Percentiles rank a stretch among this genome's conserved stretches.
Evolutionary conservation across 2,329 filamentous ascomycete species (phyloP).

Genomic region (Huntiella moniliformis): DNA sequence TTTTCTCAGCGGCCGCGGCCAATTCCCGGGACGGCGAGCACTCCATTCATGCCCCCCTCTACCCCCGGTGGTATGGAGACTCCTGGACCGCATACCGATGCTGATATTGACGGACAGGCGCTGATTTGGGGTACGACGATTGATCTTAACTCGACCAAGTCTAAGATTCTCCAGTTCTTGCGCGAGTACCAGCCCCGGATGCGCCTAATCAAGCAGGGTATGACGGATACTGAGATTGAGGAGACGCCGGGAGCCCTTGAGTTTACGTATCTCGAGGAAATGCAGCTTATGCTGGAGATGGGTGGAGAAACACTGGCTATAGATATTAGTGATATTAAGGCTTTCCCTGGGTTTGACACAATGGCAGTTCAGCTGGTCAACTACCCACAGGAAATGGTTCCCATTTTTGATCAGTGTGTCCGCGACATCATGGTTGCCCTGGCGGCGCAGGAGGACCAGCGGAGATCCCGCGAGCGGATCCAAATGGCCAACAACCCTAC

Average conservation of each 20-base stretch:
- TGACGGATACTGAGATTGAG: conserved; percentile 55
- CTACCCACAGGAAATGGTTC: conserved; percentile 91
- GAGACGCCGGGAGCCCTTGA: conserved; percentile 52
- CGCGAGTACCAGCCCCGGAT: conserved; percentile 87
- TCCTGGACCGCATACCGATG: conserved; percentile 47
- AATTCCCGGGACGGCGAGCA: conserved; percentile 8
- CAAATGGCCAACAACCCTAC: conserved; percentile 40
- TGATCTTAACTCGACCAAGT: conserved; percentile 75
- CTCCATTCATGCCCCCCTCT: conserved; percentile 8
- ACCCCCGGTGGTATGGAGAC: conserved; percentile 7
- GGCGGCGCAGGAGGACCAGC: conserved; percentile 59
- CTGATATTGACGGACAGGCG: conserved; percentile 3
- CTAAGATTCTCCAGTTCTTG: conserved; percentile 54
- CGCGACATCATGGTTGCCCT: conserved; percentile 89
- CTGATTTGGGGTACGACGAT: conserved; percentile 92
- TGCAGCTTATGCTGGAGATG: conserved; percentile 80
- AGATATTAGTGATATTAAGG: conserved; percentile 73
- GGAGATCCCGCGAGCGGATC: conserved; percentile 14
- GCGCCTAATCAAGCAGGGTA: conserved; percentile 76
- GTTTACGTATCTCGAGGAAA: conserved; percentile 65
- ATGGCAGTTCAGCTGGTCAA: conserved; percentile 88
- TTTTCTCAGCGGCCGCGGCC: conserved; percentile 21
- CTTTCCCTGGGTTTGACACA: conserved; percentile 82
- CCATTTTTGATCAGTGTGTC: conserved; percentile 84
- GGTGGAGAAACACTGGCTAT: conserved; percentile 73